phyloP scores from a whole-genome alignment of 805 yeast genomes.

The Naumovozyma baii region DNA sequence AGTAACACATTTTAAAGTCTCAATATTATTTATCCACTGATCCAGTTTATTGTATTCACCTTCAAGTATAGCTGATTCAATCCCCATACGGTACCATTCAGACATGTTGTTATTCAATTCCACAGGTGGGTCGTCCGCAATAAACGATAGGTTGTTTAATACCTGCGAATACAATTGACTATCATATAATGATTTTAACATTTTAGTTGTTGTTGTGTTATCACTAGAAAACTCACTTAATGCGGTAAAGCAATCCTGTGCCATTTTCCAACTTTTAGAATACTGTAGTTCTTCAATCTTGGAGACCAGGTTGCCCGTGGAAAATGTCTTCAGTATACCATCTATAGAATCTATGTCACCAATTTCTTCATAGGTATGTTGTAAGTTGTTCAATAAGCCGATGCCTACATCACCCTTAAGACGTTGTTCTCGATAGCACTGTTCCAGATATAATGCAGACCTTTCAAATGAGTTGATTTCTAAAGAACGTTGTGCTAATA shows the following conservation, averaged over 20 bases:
- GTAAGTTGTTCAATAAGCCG: slow-evolving; percentile 41
- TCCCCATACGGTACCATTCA: slow-evolving; percentile 58
- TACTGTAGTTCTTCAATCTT: slow-evolving; percentile 74
- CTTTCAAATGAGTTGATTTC: slow-evolving; percentile 82
- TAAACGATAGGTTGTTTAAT: slow-evolving; percentile 37
- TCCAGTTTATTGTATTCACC: slow-evolving; percentile 44
- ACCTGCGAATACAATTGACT: slow-evolving; percentile 69
- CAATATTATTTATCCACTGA: slow-evolving; percentile 52
- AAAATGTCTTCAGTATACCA: slow-evolving; percentile 69
- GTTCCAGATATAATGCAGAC: slow-evolving; percentile 77
- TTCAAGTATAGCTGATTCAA: slow-evolving; percentile 63
- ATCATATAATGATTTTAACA: slow-evolving; percentile 61
- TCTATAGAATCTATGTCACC: slow-evolving; percentile 86
- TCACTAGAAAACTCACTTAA: slow-evolving; percentile 37
- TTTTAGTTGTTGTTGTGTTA: slow-evolving; percentile 38
- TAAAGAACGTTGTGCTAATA: slow-evolving; percentile 69
- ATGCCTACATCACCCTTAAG: background rate
- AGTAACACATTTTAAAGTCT: slow-evolving; percentile 33
- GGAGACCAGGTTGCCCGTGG: slow-evolving; percentile 61
- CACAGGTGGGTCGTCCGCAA: slow-evolving; percentile 8
- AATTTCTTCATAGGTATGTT: slow-evolving; percentile 72
- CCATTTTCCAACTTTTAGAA: slow-evolving; percentile 77
- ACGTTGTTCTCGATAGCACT: slow-evolving; percentile 41
- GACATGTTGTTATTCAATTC: slow-evolving; percentile 20
- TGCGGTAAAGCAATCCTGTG: slow-evolving; percentile 74